These are phyloP conservation scores for Ophiostoma perfectum DNA, from an alignment of 2,329 filamentous ascomycete genomes.

Conservation along the genomic window DNA sequence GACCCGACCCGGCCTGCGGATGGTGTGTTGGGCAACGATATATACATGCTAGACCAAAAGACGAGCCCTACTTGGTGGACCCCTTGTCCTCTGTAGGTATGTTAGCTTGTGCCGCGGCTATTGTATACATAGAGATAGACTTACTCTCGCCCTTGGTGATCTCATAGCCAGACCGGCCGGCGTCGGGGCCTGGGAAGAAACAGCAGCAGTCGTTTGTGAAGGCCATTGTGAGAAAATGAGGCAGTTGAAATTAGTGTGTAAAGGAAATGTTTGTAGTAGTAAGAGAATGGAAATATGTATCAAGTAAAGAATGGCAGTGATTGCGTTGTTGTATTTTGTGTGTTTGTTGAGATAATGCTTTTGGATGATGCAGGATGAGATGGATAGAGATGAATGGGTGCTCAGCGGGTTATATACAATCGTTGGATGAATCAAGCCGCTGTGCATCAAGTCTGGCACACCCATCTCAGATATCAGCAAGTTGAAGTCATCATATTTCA, in stretches of 20 bases:
- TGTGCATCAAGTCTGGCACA: background rate
- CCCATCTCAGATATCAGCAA: background rate
- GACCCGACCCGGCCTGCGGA: background rate
- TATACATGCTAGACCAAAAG: background rate
- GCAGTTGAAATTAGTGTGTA: too few species aligned
- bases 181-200: conserved; percentile 9
- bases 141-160: conserved; percentile 24
- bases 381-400: background rate
- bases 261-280: background rate
- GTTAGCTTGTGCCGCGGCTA: background rate
- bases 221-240: background rate
- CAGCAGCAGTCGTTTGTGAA: background rate
- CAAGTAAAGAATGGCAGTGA: background rate
- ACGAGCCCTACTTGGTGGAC: conserved; percentile 9
- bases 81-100: conserved; percentile 18
- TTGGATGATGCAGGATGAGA: background rate
- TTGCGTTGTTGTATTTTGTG: background rate
- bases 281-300: background rate
- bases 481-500: background rate
- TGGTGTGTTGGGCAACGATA: background rate
- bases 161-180: conserved; percentile 23
- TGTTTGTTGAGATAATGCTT: background rate
- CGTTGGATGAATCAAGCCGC: background rate
- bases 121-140: background rate
- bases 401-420: background rate